A percentile compares a stretch with the other conserved stretches of the same genome.
Conservation (phyloP, 257 asterid genomes). For the Prunella vulgaris region DNA sequence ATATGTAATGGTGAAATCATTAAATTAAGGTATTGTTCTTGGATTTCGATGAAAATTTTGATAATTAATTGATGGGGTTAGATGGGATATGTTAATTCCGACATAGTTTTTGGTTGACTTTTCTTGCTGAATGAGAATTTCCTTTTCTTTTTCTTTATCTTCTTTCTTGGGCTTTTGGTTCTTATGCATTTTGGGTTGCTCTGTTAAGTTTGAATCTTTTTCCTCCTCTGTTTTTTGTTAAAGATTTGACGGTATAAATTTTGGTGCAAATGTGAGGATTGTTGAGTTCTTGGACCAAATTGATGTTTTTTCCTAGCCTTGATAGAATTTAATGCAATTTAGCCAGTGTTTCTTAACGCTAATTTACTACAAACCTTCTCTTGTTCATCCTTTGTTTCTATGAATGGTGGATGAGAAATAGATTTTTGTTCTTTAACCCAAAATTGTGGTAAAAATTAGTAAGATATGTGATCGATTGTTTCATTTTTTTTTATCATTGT, state of each 20-base stretch:
- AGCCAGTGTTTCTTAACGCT: background rate
- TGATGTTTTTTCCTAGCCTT: background rate
- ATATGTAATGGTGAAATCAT: background rate
- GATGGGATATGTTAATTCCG: constrained; percentile 27
- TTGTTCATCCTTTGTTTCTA: background rate
- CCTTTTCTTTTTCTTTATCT: background rate
- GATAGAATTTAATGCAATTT: background rate
- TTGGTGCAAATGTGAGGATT: background rate
- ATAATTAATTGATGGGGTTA: constrained; percentile 10
- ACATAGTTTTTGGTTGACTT: constrained; percentile 15
- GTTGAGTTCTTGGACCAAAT: constrained; percentile 6
- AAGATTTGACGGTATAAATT: background rate
- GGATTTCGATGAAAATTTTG: too few relatives aligned
- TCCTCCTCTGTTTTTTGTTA: background rate
- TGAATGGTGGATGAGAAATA: background rate
- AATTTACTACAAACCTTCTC: background rate
- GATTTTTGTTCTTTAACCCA: background rate
- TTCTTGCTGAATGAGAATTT: background rate
- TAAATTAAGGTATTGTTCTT: constrained; percentile 16
- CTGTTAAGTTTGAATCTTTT: constrained; percentile 16
- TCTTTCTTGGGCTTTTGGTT: background rate
- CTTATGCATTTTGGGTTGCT: background rate
- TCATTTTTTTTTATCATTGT: background rate
- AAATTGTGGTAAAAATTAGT: constrained; percentile 7
- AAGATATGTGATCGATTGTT: constrained; percentile 16